A percentile compares a stretch with the other conserved stretches of the same genome.
Evolutionary conservation across 345 rosid species (phyloP).

Genomic region (Anastatica hierochuntica): DNA sequence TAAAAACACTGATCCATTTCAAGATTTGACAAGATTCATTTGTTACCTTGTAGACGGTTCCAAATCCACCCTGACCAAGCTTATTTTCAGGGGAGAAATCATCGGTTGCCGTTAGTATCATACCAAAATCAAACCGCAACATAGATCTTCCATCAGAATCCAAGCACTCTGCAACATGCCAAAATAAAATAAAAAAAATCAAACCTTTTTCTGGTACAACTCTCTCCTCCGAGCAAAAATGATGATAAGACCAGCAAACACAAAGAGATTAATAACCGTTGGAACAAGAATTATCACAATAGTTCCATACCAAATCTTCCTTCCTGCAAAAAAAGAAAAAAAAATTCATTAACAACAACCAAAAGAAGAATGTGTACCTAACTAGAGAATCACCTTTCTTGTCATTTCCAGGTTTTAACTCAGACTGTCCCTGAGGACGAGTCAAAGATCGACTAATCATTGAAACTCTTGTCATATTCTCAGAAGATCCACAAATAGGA

Average conservation of each 20-base stretch:
- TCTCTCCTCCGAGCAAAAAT: background rate
- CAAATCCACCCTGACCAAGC: conserved; percentile 36
- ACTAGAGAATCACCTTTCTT: conserved; percentile 1
- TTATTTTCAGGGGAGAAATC: too few species aligned
- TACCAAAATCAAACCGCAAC: background rate
- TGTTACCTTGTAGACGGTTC: conserved; percentile 30
- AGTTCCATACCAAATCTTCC: background rate
- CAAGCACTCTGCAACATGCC: conserved; percentile 1
- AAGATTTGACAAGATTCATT: background rate
- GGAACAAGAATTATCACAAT: conserved; percentile 20
- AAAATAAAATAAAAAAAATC: background rate
- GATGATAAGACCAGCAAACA: background rate
- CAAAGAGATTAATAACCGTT: background rate
- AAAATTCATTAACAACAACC: background rate
- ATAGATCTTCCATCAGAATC: background rate
- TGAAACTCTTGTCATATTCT: conserved; percentile 2
- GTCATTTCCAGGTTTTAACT: background rate
- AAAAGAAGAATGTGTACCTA: background rate
- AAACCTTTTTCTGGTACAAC: background rate
- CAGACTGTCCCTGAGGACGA: background rate
- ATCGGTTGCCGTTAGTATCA: conserved; percentile 2
- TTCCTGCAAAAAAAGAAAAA: background rate
- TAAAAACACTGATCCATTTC: background rate
- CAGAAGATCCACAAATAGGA: conserved; percentile 12
- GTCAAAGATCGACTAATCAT: background rate